Base-by-base conservation (phyloP, 495 filamentous ascomycete genomes). In the Penicillium steckii region DNA sequence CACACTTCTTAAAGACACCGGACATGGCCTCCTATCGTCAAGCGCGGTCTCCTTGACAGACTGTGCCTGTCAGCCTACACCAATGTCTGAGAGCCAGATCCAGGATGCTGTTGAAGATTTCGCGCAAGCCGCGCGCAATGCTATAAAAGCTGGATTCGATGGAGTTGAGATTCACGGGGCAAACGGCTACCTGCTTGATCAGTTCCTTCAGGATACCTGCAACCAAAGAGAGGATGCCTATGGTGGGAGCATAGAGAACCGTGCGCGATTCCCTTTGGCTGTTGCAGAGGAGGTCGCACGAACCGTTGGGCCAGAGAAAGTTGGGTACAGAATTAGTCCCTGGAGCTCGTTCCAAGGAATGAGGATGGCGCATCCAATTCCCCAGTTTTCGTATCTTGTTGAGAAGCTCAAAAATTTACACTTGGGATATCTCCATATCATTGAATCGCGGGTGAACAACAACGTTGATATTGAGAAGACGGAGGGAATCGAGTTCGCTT, bases 141-240 rank as follows among this genome's bases (percentile, higher is more conserved):
- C 85, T 3, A 73, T 90, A 9, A 67, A 62, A 22, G 88, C 87
- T 7, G 88, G 87, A 4, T 90, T 90, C 53, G 88, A 91, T 60
- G 87, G 86, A 8, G 85, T 93, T 1, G 88, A 93, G 70, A 72
- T 90, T 29, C 86, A 90, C 61, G 83, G 78, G 23, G 85, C 86
- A 2, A 90, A 92, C 54, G 88, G 87, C 7, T 91, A 89, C 52
- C 70, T 92, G 23, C 65, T 88, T 26, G 85, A 92, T 56, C 88
- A 91, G 65, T 92, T 92, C 68, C 67, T 75, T 4, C 84, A 86
- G 56, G 80, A 84, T 51, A 71, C 62, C 18, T 69, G 61, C 55
- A 91, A 90, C 69, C 56, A 77, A 49, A 76, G 88, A 3, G 80
- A 74, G 3, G 88, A 91, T 61, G 43, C 57, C 18, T 91, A 81